Evolutionary conservation across 805 yeast species (phyloP).

Genomic region (Lipomyces mesembrius): DNA sequence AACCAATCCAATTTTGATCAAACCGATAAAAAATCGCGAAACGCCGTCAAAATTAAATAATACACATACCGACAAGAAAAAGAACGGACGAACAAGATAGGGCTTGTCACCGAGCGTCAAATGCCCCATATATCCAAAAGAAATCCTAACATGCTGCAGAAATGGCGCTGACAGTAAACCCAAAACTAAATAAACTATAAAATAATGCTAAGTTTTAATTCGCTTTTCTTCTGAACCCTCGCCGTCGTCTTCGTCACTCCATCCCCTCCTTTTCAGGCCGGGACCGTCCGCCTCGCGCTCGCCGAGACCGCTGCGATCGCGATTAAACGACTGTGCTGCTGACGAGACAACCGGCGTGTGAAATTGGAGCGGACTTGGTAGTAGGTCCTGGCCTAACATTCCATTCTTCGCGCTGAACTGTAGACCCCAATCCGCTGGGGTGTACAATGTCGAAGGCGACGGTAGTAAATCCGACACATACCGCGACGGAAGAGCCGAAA

Average conservation of each 20-base stretch:
- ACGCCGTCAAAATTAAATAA: background rate
- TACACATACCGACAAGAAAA: background rate
- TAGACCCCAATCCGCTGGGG: constrained; percentile 38
- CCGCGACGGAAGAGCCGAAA: constrained; percentile 69
- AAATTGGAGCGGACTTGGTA: constrained; percentile 43
- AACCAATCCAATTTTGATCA: background rate
- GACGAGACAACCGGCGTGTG: constrained; percentile 40
- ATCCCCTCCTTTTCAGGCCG: constrained; percentile 8
- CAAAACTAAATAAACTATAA: background rate
- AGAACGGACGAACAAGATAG: too few relatives aligned
- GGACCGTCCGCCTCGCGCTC: background rate
- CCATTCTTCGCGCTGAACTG: constrained; percentile 25
- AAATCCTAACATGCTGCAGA: background rate
- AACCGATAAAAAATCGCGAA: background rate
- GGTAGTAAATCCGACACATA: constrained; percentile 76
- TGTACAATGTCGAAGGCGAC: constrained; percentile 77
- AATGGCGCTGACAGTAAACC: background rate
- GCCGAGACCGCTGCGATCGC: constrained; percentile 12
- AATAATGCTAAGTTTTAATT: constrained; percentile 2
- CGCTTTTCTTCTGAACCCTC: constrained; percentile 20
- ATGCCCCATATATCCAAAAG: background rate
- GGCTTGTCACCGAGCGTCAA: too few relatives aligned
- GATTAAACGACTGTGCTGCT: constrained; percentile 31
- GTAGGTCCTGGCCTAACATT: constrained; percentile 37
- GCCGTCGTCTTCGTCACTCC: constrained; percentile 17